These are phyloP conservation scores for Salix dunnii DNA, from an alignment of 345 rosid genomes.

Conservation along the genomic window DNA sequence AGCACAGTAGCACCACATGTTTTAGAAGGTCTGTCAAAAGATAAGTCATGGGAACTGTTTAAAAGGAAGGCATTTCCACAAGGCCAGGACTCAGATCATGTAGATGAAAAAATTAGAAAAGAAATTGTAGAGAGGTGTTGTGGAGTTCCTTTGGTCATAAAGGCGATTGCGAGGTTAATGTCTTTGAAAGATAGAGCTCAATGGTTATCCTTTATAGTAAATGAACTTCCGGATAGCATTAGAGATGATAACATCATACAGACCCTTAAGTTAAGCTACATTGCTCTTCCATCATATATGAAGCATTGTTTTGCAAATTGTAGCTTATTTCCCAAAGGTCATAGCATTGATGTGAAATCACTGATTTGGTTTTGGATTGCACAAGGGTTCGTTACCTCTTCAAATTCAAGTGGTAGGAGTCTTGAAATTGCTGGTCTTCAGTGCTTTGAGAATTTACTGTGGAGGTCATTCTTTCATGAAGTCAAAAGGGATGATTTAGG, in stretches of 20 bases:
- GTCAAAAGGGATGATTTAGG: constrained; percentile 2
- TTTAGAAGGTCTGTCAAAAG: neutral
- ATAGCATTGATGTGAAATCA: constrained; percentile 5
- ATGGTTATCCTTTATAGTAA: constrained; percentile 6
- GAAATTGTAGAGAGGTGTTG: neutral
- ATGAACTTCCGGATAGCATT: neutral
- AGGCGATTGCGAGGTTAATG: neutral
- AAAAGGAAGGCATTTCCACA: neutral
- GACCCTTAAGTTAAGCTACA: constrained; percentile 29
- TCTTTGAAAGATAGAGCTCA: neutral
- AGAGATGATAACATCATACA: constrained; percentile 10
- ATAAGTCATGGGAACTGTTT: neutral
- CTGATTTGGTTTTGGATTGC: constrained; percentile 29
- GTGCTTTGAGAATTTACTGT: constrained; percentile 8
- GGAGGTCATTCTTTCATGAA: constrained; percentile 13
- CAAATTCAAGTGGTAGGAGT: neutral
- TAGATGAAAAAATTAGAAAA: neutral
- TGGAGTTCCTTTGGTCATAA: constrained; percentile 1
- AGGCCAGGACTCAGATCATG: neutral
- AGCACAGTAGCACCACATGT: neutral
- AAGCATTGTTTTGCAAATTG: constrained; percentile 41
- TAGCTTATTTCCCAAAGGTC: constrained; percentile 34
- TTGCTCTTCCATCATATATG: constrained; percentile 31
- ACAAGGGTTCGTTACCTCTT: constrained; percentile 17
- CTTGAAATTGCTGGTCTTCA: constrained; percentile 2